Evolutionary conservation across 352 stramenopile species (phyloP), one percentile per base, ranked within the genome.

Genomic region (Phytopythium chamaehyphon): DNA sequence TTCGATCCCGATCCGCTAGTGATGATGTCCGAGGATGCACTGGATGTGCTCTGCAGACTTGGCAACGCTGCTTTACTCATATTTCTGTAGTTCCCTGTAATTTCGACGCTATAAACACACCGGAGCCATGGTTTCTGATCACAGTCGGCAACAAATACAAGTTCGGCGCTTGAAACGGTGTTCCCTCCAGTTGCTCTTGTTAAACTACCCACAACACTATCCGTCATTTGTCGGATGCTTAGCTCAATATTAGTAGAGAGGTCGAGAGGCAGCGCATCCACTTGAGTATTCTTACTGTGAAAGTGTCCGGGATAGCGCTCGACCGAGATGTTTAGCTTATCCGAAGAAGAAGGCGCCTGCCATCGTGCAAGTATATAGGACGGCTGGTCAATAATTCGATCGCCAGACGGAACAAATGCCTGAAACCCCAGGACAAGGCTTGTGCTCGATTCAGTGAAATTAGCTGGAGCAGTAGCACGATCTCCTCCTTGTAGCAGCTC

Each of bases 1-100:
- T 76, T 86, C 3, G 22, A n/a, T 11, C 14, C 51, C 8, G 12
- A 3, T 19, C 12, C 19, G 26, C 40, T 22, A 47, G 12, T 38
- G 23, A 62, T 52, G 2, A 11, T 43, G 33, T 49, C 55, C 28
- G 9, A 33, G 5, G 28, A 33, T 28, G 4, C n/a, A 48, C 1
- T 37, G 16, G 46, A 37, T 21, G 26, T 24, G 6, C 50, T 23
- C 40, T 63, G 47, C 1, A 91, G 50, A 33, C 69, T 76, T 5
- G 80, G 77, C 3, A 91, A 52, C 23, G 71, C 83, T 1, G 64
- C 51, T 21, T 68, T 78, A 1, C 10, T 38, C 8, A 15, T 19
- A 16, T n/a, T 40, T 8, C 7, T 8, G 24, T 10, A n/a, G 6
- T 42, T 28, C 11, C 4, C 19, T 26, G 3, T 21, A 11, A 51